Evolutionary conservation across 2,329 filamentous ascomycete genomes (phyloP), one percentile per base, ranked within the genome.

Genomic region (Diaporthe sp.): DNA sequence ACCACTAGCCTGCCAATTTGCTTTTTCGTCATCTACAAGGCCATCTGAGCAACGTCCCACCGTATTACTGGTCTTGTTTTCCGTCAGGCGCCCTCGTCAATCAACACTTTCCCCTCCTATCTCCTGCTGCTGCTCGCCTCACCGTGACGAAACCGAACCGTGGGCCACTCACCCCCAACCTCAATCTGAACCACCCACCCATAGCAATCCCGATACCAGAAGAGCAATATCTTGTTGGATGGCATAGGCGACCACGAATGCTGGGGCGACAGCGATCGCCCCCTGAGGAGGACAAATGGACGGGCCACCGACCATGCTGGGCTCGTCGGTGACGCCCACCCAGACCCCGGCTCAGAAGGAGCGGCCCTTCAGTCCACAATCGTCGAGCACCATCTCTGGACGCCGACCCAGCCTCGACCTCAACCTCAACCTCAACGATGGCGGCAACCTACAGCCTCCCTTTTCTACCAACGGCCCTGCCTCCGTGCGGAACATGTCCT

Each of bases 381-480:
- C 84, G 73, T 79, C 85, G 75, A 85, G 80, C 61, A 81, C 82
- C 37, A 79, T 81, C 80, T 71, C n/a, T 58, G 63, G 82, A 70
- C 81, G 83, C 73, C 85, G 84, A 75, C 82, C 86, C 37, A 90
- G 89, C 78, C 82, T 91, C 78, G 91, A 92, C 73, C 88, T 89
- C 77, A 88, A 89, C 78, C 82, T 91, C 78, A 91, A 92, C 73
- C 88, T 89, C 77, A 88, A 89, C 82, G 86, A 84, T 74, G 80
- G 78, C 37, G 82, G 81, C 80, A 81, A 78, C 74, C 85, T 91
- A 51, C 89, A 90, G 77, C 87, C 86, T 27, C 81, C 84, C 2
- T 76, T 82, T 9, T 76, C 79, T 32, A 78, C 84, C 75, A 88
- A 86, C 82, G 85, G 85, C 76, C 81, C 80, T 61, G 77, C 80